A percentile compares a stretch with the other conserved stretches of the same genome.
phyloP scores from a whole-genome alignment of 305 asterid genomes.

The Fraxinus sp. region DNA sequence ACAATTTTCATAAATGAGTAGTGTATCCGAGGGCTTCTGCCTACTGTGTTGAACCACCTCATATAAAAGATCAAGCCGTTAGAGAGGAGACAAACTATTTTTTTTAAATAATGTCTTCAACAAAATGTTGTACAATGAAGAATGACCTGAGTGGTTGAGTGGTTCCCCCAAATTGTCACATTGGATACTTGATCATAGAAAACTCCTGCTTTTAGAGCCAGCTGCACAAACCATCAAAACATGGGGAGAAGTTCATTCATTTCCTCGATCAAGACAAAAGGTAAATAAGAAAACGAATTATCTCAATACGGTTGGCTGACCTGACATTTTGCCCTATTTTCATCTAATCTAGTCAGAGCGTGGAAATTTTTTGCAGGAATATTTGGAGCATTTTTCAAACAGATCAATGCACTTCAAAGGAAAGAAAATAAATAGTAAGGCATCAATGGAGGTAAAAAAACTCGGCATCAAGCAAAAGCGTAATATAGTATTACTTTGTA shows the following conservation, averaged over 20 bases:
- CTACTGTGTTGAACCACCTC: not conserved
- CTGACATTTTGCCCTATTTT: constrained; percentile 99
- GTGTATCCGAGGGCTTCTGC: not conserved
- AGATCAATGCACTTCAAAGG: constrained; percentile 84
- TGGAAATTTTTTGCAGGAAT: constrained; percentile 93
- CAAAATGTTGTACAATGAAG: not conserved
- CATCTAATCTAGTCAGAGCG: constrained; percentile 93
- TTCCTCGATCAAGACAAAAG: not conserved
- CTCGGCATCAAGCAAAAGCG: not conserved
- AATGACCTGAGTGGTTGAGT: constrained; percentile 94
- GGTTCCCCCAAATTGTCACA: constrained; percentile 98
- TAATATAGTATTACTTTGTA: constrained; percentile 62
- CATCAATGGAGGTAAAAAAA: not conserved
- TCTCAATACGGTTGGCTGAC: constrained; percentile 30
- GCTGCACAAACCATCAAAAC: constrained; percentile 42
- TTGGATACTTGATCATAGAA: constrained; percentile 92
- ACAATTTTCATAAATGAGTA: not conserved
- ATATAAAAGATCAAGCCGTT: not conserved
- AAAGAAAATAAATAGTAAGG: constrained; percentile 38
- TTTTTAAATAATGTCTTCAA: not conserved
- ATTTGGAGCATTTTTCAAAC: constrained; percentile 92
- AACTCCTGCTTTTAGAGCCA: constrained; percentile 94
- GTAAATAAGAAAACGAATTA: not conserved
- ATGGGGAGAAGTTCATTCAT: not conserved
- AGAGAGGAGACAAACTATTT: not conserved